Evolutionary conservation across 2,329 filamentous ascomycete species (phyloP), one percentile per base, ranked within the genome.

Genomic region (Colletotrichum sp.): DNA sequence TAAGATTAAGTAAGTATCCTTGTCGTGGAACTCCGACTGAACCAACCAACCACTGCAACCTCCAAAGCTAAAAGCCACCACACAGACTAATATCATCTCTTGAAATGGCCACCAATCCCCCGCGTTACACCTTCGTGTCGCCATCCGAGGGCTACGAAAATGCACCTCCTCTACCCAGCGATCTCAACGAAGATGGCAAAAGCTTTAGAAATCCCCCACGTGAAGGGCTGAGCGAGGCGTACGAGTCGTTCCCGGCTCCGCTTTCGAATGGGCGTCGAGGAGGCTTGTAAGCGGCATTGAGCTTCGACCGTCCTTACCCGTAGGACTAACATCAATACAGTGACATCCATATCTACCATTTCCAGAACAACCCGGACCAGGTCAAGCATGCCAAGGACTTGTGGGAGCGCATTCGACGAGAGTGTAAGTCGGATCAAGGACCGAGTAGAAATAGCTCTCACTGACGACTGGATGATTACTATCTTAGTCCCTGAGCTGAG

Each of bases 271-370:
- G 90, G 4, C 83, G 81, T 3, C 89, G 92, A 8, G 95, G 94
- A 49, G 96, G 93, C 13, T 98, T 98, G 91, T 92, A 77, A 83
- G 89, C 86, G 24, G 10, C 26, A 12, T 39, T 57, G 32, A 34
- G 52, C 52, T 52, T 44, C 39, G 60, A 34, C 16, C 59, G 12
- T n/a, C 34, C 34, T 39, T 39, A 39, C 6, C 13, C 55, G 18
- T 16, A 24, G 55, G 21, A 13, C 28, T 71, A 62, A 73, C 21
- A 7, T n/a, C 32, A 30, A 24, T 16, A 5, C 69, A 92, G 90
- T 79, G 96, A 98, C 82, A 85, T 98, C 18, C 96, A 98, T 84
- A 93, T 98, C 80, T 98, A 98, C 85, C 95, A 95, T 84, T 91
- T 93, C 78, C 91, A 93, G 81, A 89, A 87, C 60, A 93, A 93